These are phyloP conservation scores for Ophiostoma populinum DNA, from an alignment of 2,329 filamentous ascomycete genomes.

Conservation along the genomic window DNA sequence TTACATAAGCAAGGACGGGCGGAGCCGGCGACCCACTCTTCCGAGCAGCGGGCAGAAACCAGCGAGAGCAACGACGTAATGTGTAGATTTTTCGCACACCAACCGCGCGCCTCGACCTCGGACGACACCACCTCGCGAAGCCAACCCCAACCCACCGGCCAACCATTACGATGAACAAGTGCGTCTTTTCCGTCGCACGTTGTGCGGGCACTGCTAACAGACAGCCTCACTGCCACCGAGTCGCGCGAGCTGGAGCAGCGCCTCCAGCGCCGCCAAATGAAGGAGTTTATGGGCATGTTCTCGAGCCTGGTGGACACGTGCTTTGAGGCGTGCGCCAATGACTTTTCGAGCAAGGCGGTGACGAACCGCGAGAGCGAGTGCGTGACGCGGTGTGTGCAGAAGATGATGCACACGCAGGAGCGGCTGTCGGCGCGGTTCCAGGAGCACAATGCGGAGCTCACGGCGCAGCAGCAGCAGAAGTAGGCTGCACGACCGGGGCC, in stretches of 20 bases:
- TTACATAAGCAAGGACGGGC: not conserved
- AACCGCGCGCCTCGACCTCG: too few species aligned
- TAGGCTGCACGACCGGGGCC: not conserved
- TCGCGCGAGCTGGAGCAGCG: slow-evolving; percentile 80
- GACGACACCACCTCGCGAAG: not conserved
- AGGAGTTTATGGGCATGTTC: slow-evolving; percentile 91
- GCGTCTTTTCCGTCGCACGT: not conserved
- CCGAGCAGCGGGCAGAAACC: not conserved
- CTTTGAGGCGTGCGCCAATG: slow-evolving; percentile 93
- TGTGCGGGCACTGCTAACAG: not conserved
- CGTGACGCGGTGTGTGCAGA: slow-evolving; percentile 87
- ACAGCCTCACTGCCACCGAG: slow-evolving; percentile 10
- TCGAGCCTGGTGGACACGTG: slow-evolving; percentile 65
- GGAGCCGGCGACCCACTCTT: not conserved
- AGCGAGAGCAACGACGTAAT: slow-evolving; percentile 2
- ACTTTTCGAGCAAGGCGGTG: slow-evolving; percentile 95
- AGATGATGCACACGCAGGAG: slow-evolving; percentile 84
- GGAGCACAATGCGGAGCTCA: slow-evolving; percentile 46
- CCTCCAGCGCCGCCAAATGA: slow-evolving; percentile 97
- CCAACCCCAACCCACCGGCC: not conserved
- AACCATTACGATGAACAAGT: not conserved
- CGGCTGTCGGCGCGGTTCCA: slow-evolving; percentile 82
- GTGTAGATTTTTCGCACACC: slow-evolving; percentile 2
- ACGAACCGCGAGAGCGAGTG: slow-evolving; percentile 78
- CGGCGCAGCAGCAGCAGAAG: slow-evolving; percentile 28